Conservation (phyloP, 2,329 filamentous ascomycete species). For the Chaetothyriales sp. region DNA sequence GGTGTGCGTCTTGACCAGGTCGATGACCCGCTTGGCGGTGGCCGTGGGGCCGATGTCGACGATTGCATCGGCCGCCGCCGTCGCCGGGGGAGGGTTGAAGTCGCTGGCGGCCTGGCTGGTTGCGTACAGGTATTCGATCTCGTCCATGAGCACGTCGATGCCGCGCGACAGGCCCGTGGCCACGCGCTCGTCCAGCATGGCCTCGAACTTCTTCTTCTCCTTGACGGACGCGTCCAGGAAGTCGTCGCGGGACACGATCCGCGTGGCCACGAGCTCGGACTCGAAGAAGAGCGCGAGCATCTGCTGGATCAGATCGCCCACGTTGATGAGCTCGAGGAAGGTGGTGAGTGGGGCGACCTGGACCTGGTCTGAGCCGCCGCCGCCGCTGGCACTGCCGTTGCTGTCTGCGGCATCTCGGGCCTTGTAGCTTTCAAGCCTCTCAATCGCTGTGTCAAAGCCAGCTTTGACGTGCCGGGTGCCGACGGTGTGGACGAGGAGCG, state of each 20-base stretch:
- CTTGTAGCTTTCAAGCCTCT: slow-evolving; percentile 80
- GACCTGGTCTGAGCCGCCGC: slow-evolving; percentile 57
- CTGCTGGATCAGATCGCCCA: slow-evolving; percentile 92
- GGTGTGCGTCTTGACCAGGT: slow-evolving; percentile 76
- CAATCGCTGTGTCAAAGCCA: slow-evolving; percentile 88
- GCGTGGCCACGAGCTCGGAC: slow-evolving; percentile 71
- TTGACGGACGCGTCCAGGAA: slow-evolving; percentile 83
- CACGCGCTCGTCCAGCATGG: slow-evolving; percentile 94
- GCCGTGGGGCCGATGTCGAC: slow-evolving; percentile 40
- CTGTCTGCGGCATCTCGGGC: slow-evolving; percentile 46
- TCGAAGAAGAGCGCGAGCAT: slow-evolving; percentile 99
- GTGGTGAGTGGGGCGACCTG: slow-evolving; percentile 64
- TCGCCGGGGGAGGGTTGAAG: slow-evolving; percentile 53
- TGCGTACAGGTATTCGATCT: slow-evolving; percentile 87
- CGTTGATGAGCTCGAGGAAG: slow-evolving; percentile 93
- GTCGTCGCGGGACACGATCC: slow-evolving; percentile 80
- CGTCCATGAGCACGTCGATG: slow-evolving; percentile 95
- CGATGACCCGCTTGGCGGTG: slow-evolving; percentile 66
- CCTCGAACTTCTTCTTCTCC: slow-evolving; percentile 96
- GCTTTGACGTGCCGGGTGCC: slow-evolving; percentile 74
- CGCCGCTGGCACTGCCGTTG: slow-evolving; percentile 49
- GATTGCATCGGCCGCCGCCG: background rate
- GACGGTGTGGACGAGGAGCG: slow-evolving; percentile 66
- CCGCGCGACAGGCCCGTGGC: slow-evolving; percentile 92
- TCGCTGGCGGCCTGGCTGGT: slow-evolving; percentile 76